These are phyloP conservation scores for Russula foetens DNA, from an alignment of 768 basidiomycete species.

Conservation along the genomic window DNA sequence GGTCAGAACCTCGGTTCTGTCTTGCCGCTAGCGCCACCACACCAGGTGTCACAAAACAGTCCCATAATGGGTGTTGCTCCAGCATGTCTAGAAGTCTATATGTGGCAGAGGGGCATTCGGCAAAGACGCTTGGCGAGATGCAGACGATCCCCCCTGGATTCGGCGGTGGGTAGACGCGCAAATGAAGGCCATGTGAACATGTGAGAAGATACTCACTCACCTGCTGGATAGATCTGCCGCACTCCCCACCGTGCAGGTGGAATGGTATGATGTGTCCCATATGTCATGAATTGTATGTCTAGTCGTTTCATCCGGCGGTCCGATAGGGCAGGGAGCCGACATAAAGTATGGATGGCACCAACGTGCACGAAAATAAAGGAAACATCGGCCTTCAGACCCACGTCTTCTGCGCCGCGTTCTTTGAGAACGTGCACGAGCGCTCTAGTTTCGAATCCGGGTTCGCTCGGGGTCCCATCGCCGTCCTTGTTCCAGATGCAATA, in stretches of 20 bases:
- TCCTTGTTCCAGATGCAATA: slow-evolving; percentile 18
- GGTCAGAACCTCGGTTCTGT: slow-evolving; percentile 26
- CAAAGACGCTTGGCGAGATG: slow-evolving; percentile 55
- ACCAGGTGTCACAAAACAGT: slow-evolving; percentile 55
- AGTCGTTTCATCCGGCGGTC: slow-evolving; percentile 37
- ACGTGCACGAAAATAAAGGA: slow-evolving; percentile 61
- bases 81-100: slow-evolving; percentile 43
- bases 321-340: slow-evolving; percentile 41
- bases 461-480: slow-evolving; percentile 5
- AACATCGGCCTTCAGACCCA: slow-evolving; percentile 27
- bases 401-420: slow-evolving; percentile 7
- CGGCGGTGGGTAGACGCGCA: neutral
- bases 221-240: slow-evolving; percentile 58
- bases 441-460: slow-evolving; percentile 4
- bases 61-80: slow-evolving; percentile 57
- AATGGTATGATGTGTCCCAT: slow-evolving; percentile 53
- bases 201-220: slow-evolving; percentile 35
- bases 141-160: slow-evolving; percentile 61
- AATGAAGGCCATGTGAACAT: neutral
- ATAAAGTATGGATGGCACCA: slow-evolving; percentile 42
- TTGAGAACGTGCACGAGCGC: slow-evolving; percentile 10
- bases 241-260: slow-evolving; percentile 51
- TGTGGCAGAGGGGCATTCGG: slow-evolving; percentile 43
- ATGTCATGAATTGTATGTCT: slow-evolving; percentile 54
- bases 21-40: slow-evolving; percentile 50